A percentile compares a stretch with the other conserved stretches of the same genome.
phyloP scores from a whole-genome alignment of 2,329 filamentous ascomycete species.

The Epichloe uncinata region DNA sequence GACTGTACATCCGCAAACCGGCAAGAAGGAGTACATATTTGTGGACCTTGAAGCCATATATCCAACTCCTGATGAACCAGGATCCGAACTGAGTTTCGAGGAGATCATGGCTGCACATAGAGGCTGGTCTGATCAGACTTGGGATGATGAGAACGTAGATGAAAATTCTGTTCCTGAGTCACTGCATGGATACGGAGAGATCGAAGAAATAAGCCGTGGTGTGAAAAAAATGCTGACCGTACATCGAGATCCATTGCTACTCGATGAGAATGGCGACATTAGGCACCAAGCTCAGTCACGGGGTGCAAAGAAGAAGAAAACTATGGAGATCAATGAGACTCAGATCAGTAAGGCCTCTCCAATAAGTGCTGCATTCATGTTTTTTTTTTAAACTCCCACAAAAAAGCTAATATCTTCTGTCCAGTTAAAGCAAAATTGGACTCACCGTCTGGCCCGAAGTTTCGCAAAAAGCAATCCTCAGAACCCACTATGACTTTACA shows the following conservation, averaged over 20 bases:
- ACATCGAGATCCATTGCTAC: constrained; percentile 29
- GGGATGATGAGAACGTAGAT: constrained; percentile 32
- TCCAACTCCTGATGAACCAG: constrained; percentile 56
- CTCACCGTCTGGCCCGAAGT: constrained; percentile 74
- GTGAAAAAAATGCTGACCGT: constrained; percentile 27
- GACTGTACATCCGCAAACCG: constrained; percentile 68
- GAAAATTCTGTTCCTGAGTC: constrained; percentile 20
- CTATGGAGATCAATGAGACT: constrained; percentile 78
- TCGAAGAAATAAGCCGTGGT: constrained; percentile 18
- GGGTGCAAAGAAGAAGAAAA: constrained; percentile 56
- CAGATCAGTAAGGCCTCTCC: constrained; percentile 59
- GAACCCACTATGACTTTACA: constrained; percentile 99
- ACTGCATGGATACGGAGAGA: constrained; percentile 15
- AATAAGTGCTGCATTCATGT: background rate
- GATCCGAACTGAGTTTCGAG: constrained; percentile 77
- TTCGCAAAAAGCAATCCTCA: constrained; percentile 60
- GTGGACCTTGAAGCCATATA: constrained; percentile 80
- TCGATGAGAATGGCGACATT: constrained; percentile 47
- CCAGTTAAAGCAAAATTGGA: constrained; percentile 86
- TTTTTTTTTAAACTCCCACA: background rate
- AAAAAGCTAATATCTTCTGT: constrained; percentile 25
- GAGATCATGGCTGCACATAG: constrained; percentile 70
- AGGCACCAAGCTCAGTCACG: constrained; percentile 32
- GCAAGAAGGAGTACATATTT: constrained; percentile 74
- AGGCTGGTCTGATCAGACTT: constrained; percentile 51